Evolutionary conservation across 202 grass and related monocot species (phyloP), one percentile per base, ranked within the genome.

Genomic region (Tripidium arundinaceum): DNA sequence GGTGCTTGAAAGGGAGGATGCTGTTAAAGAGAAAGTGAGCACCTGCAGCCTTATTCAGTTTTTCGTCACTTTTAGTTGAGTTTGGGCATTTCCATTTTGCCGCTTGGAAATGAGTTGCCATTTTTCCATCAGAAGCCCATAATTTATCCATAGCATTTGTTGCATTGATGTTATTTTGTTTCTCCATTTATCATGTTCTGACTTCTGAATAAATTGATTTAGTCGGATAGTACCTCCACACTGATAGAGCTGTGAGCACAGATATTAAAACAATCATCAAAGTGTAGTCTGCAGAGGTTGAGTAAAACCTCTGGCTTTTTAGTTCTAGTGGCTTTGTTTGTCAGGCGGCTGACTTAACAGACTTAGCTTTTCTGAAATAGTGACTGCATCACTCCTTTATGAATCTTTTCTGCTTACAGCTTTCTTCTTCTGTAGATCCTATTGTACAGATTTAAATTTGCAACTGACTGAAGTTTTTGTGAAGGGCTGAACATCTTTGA

Each of bases 21-120:
- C 33, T 61, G 65, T 93, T 66, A 97, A 97, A 89, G 93, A 97
- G 70, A 97, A 93, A 78, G 93, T 91, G 72, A 85, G 78, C 55
- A 65, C 27, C 13, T 57, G 21, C 11, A 16, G 74, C 66, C 16
- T 59, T 78, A 34, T 79, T 57, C 11, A 72, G 65, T 36, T 68
- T 66, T 18, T 84, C 19, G 27, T 61, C 55, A 8, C 77, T 76
- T 61, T 39, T 40, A 27, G 12, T 72, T 79, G 28, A n/a, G 61
- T 62, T n/a, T n/a, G n/a, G n/a, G n/a, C n/a, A n/a, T n/a, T n/a
- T n/a, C n/a, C n/a, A n/a, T n/a, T n/a, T n/a, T n/a, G n/a, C n/a
- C n/a, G n/a, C n/a, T n/a, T n/a, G 55, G 29, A 67, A 78, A 71
- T 57, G 34, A 79, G 28, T n/a, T 62, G 6, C 12, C 2, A 26